Conservation (phyloP, 2,329 filamentous ascomycete genomes). For the Podosphaera xanthii region DNA sequence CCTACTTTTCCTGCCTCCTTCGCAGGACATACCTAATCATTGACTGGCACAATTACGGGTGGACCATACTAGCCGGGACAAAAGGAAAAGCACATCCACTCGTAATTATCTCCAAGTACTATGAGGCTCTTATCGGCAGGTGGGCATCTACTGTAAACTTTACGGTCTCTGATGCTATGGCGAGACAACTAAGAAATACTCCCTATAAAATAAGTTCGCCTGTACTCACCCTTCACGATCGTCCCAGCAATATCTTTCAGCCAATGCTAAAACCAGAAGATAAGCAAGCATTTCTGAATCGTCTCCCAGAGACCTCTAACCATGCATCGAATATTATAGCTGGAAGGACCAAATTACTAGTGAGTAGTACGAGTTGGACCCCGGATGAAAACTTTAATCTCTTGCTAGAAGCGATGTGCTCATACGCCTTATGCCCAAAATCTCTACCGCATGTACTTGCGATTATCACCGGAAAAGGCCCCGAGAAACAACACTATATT, state of each 20-base stretch:
- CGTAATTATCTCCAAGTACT: slow-evolving; percentile 53
- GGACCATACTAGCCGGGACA: slow-evolving; percentile 59
- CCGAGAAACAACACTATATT: slow-evolving; percentile 57
- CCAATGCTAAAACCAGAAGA: slow-evolving; percentile 29
- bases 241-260: slow-evolving; percentile 62
- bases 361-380: slow-evolving; percentile 94
- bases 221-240: slow-evolving; percentile 59
- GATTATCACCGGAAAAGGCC: slow-evolving; percentile 87
- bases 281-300: slow-evolving; percentile 37
- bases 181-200: slow-evolving; percentile 36
- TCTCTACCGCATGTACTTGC: slow-evolving; percentile 44
- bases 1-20: slow-evolving; percentile 46
- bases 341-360: slow-evolving; percentile 43
- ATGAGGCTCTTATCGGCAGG: slow-evolving; percentile 51
- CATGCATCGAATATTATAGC: slow-evolving; percentile 34
- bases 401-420: slow-evolving; percentile 58
- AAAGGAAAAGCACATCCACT: slow-evolving; percentile 40
- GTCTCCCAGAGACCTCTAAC: slow-evolving; percentile 38
- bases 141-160: slow-evolving; percentile 50
- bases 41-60: slow-evolving; percentile 98
- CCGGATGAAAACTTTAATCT: slow-evolving; percentile 86
- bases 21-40: slow-evolving; percentile 67
- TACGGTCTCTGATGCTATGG: slow-evolving; percentile 80
- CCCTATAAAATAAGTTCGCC: slow-evolving; percentile 43
- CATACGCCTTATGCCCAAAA: slow-evolving; percentile 35